phyloP scores from a whole-genome alignment of 164 flowering plant genomes.

The Litsea cubeba region DNA sequence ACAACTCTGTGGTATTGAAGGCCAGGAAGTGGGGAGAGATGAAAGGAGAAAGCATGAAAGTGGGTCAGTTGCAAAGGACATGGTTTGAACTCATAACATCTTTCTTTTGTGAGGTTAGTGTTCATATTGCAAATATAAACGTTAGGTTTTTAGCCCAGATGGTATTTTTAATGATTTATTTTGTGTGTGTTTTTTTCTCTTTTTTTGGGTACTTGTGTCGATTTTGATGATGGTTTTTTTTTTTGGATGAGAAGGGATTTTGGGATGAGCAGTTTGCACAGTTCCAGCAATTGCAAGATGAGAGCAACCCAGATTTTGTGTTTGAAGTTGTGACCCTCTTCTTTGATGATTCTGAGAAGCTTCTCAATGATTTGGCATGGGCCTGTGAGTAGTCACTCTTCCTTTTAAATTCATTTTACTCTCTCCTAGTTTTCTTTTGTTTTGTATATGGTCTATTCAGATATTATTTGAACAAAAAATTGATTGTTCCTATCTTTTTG shows the following conservation, averaged over 20 bases:
- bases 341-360: conserved; percentile 69
- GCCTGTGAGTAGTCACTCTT: conserved; percentile 39
- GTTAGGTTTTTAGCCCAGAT: no score
- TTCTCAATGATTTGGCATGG: conserved; percentile 47
- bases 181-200: background rate
- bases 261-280: conserved; percentile 64
- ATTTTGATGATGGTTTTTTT: conserved; percentile 12
- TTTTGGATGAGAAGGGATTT: conserved; percentile 33
- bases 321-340: conserved; percentile 70
- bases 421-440: conserved; percentile 1
- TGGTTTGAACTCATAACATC: conserved; percentile 46
- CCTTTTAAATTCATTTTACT: no score
- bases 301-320: conserved; percentile 73
- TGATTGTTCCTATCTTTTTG: conserved; percentile 4
- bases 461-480: background rate
- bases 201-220: conserved; percentile 2
- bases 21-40: conserved; percentile 9
- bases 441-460: background rate
- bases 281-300: conserved; percentile 72
- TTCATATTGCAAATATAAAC: background rate
- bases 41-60: conserved; percentile 36
- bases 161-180: background rate
- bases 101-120: conserved; percentile 55
- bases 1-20: background rate
- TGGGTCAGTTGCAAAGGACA: conserved; percentile 53